Evolutionary conservation across 2,329 filamentous ascomycete species (phyloP), one percentile per base, ranked within the genome.

Genomic region (Colletotrichum aenigma): DNA sequence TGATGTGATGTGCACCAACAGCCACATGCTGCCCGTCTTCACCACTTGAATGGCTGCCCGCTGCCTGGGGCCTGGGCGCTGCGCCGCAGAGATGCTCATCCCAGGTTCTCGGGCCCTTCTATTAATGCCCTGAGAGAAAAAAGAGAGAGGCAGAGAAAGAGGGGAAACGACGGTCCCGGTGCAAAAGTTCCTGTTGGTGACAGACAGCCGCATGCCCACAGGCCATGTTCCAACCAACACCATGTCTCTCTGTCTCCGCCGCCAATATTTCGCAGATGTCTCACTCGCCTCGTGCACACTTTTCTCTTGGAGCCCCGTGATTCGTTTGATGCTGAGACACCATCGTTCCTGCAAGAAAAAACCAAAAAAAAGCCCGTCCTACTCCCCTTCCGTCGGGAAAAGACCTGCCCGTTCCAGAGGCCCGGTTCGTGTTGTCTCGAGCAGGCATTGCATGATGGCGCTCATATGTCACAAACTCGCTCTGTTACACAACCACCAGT

Each of bases 81-180:
- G 67, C 58, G 67, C 67, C 67, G 67, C 67, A 70, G 67, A 61
- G 36, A 62, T 48, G 67, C 18, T n/a, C n/a, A 26, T 70, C 67
- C 67, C 67, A 62, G 67, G 67, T 70, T 70, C 67, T 52, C 67
- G 67, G 67, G 67, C 67, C 67, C 67, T 64, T 48, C 38, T 48
- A 13, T 6, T 48, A 1, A 52, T 52, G 43, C 43, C n/a, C 43
- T 52, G 43, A 28, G 56, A 28, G 56, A 28, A 12, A 26, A 26
- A 13, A 28, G 56, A 26, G 56, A 28, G 28, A 60, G 56, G n/a
- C 21, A 60, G 56, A 26, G 28, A n/a, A 60, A 60, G 56, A 60
- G 28, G 28, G n/a, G 43, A 52, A n/a, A 52, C 18, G 43, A 52
- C 43, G 43, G 43, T 52, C 43, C 12, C 10, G 43, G 43, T 43